These are phyloP conservation scores for Neonectria punicea DNA, from an alignment of 2,329 filamentous ascomycete genomes.

Conservation along the genomic window DNA sequence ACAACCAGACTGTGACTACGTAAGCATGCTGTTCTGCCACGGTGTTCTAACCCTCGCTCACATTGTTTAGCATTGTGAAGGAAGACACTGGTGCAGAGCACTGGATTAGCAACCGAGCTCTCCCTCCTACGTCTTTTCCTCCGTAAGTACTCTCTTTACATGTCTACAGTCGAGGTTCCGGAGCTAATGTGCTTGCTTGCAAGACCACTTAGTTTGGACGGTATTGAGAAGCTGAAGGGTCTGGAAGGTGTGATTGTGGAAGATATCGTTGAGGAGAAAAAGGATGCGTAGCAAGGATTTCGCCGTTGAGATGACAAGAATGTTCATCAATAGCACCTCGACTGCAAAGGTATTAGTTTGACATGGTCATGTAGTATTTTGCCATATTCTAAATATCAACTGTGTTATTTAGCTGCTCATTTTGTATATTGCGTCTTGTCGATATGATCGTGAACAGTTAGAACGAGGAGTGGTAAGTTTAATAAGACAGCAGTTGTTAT, in stretches of 20 bases:
- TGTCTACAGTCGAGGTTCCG: too few species aligned
- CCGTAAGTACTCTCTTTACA: not conserved
- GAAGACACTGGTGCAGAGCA: not conserved
- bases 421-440: too few species aligned
- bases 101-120: not conserved
- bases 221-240: not conserved
- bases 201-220: not conserved
- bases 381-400: too few species aligned
- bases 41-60: not conserved
- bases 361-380: too few species aligned
- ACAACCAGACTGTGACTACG: not conserved
- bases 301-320: not conserved
- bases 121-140: not conserved
- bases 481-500: too few species aligned
- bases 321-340: not conserved
- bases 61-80: not conserved
- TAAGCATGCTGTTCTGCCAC: not conserved
- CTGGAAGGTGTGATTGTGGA: not conserved
- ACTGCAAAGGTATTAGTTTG: too few species aligned
- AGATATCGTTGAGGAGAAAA: not conserved
- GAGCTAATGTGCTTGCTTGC: not conserved
- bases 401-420: too few species aligned
- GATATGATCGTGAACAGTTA: too few species aligned
- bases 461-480: too few species aligned
- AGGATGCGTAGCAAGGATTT: not conserved